Evolutionary conservation across 257 asterid species (phyloP).

Genomic region (Catharanthus roseus): DNA sequence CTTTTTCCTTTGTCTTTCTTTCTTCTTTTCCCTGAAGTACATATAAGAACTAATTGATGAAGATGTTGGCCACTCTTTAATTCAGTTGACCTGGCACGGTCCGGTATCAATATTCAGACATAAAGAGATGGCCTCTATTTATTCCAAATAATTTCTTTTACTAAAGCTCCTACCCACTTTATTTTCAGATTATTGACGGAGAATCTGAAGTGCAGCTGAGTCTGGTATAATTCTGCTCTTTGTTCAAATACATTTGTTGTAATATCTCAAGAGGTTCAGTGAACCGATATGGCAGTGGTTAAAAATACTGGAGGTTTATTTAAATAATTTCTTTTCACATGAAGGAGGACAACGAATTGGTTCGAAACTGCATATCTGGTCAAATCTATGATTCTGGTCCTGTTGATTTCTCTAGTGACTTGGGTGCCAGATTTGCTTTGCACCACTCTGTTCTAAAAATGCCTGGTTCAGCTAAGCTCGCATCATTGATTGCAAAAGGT

Average conservation of each 20-base stretch:
- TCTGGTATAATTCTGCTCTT: slow-evolving; percentile 41
- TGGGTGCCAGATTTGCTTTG: slow-evolving; percentile 72
- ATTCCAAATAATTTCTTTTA: not conserved
- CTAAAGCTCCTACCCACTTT: not conserved
- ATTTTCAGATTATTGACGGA: slow-evolving; percentile 67
- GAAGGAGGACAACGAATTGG: slow-evolving; percentile 75
- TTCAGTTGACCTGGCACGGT: not conserved
- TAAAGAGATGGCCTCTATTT: not conserved
- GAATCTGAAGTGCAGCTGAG: slow-evolving; percentile 66
- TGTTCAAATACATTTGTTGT: slow-evolving; percentile 2
- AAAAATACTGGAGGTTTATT: not conserved
- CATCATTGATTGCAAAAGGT: slow-evolving; percentile 62
- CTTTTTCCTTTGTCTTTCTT: not conserved
- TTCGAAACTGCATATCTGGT: slow-evolving; percentile 73
- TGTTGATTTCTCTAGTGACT: slow-evolving; percentile 56
- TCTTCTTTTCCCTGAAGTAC: not conserved
- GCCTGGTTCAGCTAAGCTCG: slow-evolving; percentile 76
- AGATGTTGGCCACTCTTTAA: not conserved
- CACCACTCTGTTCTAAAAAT: slow-evolving; percentile 52
- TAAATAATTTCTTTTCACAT: slow-evolving; percentile 21
- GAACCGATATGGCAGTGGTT: slow-evolving; percentile 1
- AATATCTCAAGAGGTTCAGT: not conserved
- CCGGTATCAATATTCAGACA: not conserved
- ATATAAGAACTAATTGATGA: not conserved
- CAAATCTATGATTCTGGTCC: slow-evolving; percentile 94